Conservation (phyloP, 2,329 filamentous ascomycete species). For the Didymella exigua region DNA sequence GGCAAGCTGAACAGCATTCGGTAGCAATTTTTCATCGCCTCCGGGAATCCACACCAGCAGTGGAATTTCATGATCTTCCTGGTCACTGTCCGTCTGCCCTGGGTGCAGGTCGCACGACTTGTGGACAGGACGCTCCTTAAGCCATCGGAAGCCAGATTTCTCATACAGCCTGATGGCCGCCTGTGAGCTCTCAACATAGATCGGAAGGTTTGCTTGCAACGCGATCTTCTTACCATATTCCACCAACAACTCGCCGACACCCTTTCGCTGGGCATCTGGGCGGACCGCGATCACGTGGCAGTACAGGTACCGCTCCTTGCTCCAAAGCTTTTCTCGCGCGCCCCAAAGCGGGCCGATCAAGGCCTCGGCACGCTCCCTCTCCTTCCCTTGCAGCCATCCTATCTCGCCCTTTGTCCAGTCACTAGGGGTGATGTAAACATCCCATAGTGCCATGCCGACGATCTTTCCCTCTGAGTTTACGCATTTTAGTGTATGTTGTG, state of each 20-base stretch:
- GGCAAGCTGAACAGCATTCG: constrained; percentile 23
- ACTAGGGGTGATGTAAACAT: constrained; percentile 52
- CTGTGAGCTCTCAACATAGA: constrained; percentile 57
- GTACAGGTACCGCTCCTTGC: constrained; percentile 30
- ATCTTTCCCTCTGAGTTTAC: constrained; percentile 53
- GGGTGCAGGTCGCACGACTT: constrained; percentile 45
- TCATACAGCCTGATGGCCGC: constrained; percentile 53
- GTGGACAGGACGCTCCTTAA: constrained; percentile 51
- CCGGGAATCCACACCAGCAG: constrained; percentile 28
- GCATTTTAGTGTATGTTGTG: constrained; percentile 57
- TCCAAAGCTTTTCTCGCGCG: constrained; percentile 29
- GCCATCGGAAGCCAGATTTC: constrained; percentile 53
- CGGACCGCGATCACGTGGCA: constrained; percentile 54
- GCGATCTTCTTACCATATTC: constrained; percentile 47
- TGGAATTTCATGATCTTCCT: constrained; percentile 18
- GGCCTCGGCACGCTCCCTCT: constrained; percentile 52
- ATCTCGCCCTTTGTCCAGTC: constrained; percentile 55
- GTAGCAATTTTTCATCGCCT: constrained; percentile 15
- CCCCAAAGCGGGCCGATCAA: constrained; percentile 50
- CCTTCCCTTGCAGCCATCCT: constrained; percentile 54
- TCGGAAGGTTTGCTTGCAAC: constrained; percentile 48
- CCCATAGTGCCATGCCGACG: constrained; percentile 56
- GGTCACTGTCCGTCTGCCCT: constrained; percentile 14
- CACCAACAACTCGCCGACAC: constrained; percentile 51
- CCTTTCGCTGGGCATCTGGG: constrained; percentile 51